Percentiles rank a stretch among this genome's conserved stretches.
Conservation (phyloP, 805 yeast species). For the Ogataea philodendri region DNA sequence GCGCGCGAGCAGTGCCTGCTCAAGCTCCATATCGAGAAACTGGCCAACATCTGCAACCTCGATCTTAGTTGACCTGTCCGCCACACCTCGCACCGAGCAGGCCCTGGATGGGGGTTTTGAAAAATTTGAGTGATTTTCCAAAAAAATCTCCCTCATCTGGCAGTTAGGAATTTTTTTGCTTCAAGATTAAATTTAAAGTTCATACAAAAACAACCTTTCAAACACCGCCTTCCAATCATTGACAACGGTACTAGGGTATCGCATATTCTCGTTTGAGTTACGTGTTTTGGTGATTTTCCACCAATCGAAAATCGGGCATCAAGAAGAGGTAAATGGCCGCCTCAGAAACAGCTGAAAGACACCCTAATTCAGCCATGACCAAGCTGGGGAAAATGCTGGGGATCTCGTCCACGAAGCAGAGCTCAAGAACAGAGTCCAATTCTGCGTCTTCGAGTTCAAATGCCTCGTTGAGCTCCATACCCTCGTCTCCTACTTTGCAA, state of each 20-base stretch:
- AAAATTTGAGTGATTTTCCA: constrained; percentile 9
- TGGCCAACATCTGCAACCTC: constrained; percentile 21
- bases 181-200: constrained; percentile 5
- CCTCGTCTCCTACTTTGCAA: constrained; percentile 12
- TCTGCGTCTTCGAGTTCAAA: constrained; percentile 13
- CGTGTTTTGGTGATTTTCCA: constrained; percentile 5
- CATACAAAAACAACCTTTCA: constrained; percentile 1
- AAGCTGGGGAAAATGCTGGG: constrained; percentile 28
- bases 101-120: no score
- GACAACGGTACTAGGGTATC: constrained; percentile 5
- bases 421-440: constrained; percentile 5
- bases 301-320: constrained; percentile 2
- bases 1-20: constrained; percentile 64
- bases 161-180: constrained; percentile 3
- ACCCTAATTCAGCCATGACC: constrained; percentile 23
- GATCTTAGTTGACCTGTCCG: constrained; percentile 9
- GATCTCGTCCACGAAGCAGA: constrained; percentile 10
- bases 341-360: constrained; percentile 15
- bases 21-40: constrained; percentile 45
- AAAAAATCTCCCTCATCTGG: no score
- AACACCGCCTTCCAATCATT: constrained; percentile 1
- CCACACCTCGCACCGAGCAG: constrained; percentile 10
- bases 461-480: constrained; percentile 14
- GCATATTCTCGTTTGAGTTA: constrained; percentile 4
- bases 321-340: no score